Conservation (phyloP, 2,329 filamentous ascomycete genomes). For the Aspergillus ustus region DNA sequence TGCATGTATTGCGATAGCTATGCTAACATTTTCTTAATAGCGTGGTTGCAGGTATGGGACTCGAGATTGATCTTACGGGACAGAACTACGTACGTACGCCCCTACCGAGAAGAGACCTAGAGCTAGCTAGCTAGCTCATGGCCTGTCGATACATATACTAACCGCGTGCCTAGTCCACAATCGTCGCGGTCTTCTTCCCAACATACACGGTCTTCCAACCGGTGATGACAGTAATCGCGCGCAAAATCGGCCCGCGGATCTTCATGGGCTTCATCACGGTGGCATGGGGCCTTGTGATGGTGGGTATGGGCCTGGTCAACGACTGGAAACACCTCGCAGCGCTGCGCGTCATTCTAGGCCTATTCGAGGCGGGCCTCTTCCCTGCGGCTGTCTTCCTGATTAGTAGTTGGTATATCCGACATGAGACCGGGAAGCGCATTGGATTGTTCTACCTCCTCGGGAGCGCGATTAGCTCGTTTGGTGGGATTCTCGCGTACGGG, state of each 20-base stretch:
- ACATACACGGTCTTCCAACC: slow-evolving; percentile 50
- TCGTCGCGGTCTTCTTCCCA: slow-evolving; percentile 49
- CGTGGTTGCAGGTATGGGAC: slow-evolving; percentile 10
- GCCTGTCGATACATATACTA: not conserved
- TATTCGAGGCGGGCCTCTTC: slow-evolving; percentile 39
- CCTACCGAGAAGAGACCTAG: not conserved
- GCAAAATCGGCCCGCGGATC: slow-evolving; percentile 46
- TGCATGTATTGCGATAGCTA: not conserved
- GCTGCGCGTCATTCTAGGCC: slow-evolving; percentile 44
- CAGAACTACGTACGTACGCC: slow-evolving; percentile 11
- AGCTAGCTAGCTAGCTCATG: no score
- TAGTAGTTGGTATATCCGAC: slow-evolving; percentile 11
- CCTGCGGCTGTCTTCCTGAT: slow-evolving; percentile 15
- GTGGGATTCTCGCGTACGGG: slow-evolving; percentile 15
- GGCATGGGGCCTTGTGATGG: slow-evolving; percentile 50
- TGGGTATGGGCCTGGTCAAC: slow-evolving; percentile 47
- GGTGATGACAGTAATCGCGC: slow-evolving; percentile 45
- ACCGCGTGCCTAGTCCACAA: slow-evolving; percentile 15
- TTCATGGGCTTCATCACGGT: slow-evolving; percentile 41
- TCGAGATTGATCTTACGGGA: slow-evolving; percentile 13
- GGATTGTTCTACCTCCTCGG: slow-evolving; percentile 13
- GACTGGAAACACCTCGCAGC: slow-evolving; percentile 41
- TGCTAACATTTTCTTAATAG: not conserved
- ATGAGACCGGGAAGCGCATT: slow-evolving; percentile 12
- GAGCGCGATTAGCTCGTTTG: slow-evolving; percentile 10